Evolutionary conservation across 768 basidiomycete species (phyloP).

Genomic region (Mycena indigotica): DNA sequence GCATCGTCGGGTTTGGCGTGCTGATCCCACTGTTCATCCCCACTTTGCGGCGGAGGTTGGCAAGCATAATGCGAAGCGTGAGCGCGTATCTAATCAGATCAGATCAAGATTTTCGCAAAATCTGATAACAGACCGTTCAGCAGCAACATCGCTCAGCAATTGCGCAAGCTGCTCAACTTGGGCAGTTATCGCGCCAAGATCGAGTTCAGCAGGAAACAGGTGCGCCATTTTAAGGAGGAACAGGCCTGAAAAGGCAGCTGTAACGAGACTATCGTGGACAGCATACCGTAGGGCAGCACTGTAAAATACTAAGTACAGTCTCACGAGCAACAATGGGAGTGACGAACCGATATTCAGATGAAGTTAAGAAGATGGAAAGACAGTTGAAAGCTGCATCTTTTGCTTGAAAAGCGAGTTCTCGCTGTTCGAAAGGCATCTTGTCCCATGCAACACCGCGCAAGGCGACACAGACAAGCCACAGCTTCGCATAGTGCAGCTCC

Average conservation of each 20-base stretch:
- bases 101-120: no score
- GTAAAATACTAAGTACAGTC: conserved; percentile 16
- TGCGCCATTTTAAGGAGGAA: conserved; percentile 95
- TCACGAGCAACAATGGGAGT: neutral
- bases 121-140: conserved; percentile 66
- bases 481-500: conserved; percentile 89
- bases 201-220: conserved; percentile 84
- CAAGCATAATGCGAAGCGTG: conserved; percentile 90
- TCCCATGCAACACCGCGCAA: conserved; percentile 93
- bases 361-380: conserved; percentile 80
- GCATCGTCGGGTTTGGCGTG: conserved; percentile 52
- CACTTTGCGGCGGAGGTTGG: conserved; percentile 86
- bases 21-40: conserved; percentile 57
- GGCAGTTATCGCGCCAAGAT: conserved; percentile 69
- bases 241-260: conserved; percentile 86
- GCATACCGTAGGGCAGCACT: conserved; percentile 91
- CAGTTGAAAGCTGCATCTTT: conserved; percentile 91
- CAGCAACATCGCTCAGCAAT: conserved; percentile 88
- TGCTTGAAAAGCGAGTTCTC: conserved; percentile 92
- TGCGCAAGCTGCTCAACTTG: conserved; percentile 93
- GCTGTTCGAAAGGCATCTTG: conserved; percentile 93
- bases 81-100: conserved; percentile 86
- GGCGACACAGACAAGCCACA: conserved; percentile 94
- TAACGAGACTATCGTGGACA: conserved; percentile 90
- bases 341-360: conserved; percentile 76